phyloP scores from a whole-genome alignment of 257 asterid genomes.

The Lithospermum erythrorhizon region DNA sequence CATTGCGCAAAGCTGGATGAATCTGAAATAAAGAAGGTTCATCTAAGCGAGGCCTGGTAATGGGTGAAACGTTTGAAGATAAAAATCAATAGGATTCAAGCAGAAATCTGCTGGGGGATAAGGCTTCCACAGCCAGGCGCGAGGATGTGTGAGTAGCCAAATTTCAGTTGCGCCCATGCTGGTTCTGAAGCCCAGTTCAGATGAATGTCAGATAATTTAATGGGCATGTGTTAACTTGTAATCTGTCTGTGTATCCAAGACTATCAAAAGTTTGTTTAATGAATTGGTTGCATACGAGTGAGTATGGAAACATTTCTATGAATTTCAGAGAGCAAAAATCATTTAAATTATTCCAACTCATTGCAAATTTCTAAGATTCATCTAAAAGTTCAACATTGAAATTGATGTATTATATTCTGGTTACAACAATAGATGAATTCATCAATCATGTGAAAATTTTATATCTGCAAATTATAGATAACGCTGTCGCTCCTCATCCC shows the following conservation, averaged over 20 bases:
- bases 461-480: constrained; percentile 46
- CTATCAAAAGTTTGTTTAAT: constrained; percentile 27
- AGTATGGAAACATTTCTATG: constrained; percentile 15
- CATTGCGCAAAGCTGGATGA: constrained; percentile 18
- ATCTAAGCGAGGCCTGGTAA: too few relatives aligned
- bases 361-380: constrained; percentile 22
- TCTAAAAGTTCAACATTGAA: constrained; percentile 20
- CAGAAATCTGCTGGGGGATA: too few relatives aligned
- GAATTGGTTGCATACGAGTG: constrained; percentile 23
- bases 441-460: constrained; percentile 28
- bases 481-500: too few relatives aligned
- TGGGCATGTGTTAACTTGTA: too few relatives aligned
- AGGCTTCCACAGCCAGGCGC: constrained; percentile 65
- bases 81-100: too few relatives aligned
- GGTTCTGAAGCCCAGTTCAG: constrained; percentile 34
- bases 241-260: constrained; percentile 29
- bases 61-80: too few relatives aligned
- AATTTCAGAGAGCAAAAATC: constrained; percentile 17
- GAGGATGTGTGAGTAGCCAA: constrained; percentile 42
- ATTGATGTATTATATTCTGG: constrained; percentile 27
- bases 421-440: constrained; percentile 18
- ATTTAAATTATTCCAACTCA: constrained; percentile 14
- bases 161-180: constrained; percentile 28
- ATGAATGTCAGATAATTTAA: constrained; percentile 34
- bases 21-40: too few relatives aligned